phyloP scores from a whole-genome alignment of 2,329 filamentous ascomycete genomes.

The Neophaeococcomyces aloes region DNA sequence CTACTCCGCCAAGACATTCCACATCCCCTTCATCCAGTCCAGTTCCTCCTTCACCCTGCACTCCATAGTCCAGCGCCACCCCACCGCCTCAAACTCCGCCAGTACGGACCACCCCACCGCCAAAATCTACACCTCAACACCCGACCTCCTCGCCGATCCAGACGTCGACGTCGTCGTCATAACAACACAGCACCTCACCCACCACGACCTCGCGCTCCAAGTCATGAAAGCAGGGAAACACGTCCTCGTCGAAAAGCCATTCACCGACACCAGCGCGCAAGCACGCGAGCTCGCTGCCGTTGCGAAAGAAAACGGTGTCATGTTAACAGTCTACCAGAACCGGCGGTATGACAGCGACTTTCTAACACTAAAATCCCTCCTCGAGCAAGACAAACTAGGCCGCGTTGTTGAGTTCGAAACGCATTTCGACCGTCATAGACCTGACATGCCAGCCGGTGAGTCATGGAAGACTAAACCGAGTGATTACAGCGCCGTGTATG shows the following conservation, averaged over 20 bases:
- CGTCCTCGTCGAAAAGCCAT: conserved; percentile 70
- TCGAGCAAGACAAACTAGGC: conserved; percentile 52
- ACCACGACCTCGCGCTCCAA: conserved; percentile 54
- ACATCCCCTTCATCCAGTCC: conserved; percentile 65
- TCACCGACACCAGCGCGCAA: conserved; percentile 60
- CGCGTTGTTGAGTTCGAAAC: conserved; percentile 68
- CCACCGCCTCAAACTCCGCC: conserved; percentile 54
- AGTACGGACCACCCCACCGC: conserved; percentile 55
- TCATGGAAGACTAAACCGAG: conserved; percentile 59
- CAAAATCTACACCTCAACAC: conserved; percentile 53
- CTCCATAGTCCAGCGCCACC: conserved; percentile 64
- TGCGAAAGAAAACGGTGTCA: conserved; percentile 40
- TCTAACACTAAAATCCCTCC: conserved; percentile 54
- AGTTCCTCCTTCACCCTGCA: conserved; percentile 57
- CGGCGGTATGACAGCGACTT: conserved; percentile 71
- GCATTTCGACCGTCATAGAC: conserved; percentile 67
- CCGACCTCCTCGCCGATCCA: conserved; percentile 54
- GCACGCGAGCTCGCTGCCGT: conserved; percentile 52
- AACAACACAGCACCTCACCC: conserved; percentile 60
- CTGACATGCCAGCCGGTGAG: conserved; percentile 40
- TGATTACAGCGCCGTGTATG: conserved; percentile 60
- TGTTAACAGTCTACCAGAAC: conserved; percentile 65
- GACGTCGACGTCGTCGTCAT: conserved; percentile 60
- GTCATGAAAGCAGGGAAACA: conserved; percentile 45
- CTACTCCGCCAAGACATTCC: conserved; percentile 65